Conservation (phyloP, 192 early-diverging fungal species). For the Backusella luteola region DNA sequence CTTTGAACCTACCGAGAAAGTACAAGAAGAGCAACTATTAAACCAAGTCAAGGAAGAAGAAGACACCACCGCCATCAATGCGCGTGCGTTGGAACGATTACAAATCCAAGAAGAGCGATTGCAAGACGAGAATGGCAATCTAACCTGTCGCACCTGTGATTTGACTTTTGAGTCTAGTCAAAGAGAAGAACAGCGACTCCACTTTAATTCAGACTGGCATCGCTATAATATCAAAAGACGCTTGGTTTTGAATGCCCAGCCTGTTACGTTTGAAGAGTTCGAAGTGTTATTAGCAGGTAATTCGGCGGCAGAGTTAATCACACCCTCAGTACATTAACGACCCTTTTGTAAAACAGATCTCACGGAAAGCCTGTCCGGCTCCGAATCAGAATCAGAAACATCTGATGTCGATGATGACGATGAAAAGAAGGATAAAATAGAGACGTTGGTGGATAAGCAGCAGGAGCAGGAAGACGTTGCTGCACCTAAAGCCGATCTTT, state of each 20-base stretch:
- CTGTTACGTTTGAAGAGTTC: constrained; percentile 47
- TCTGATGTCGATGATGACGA: constrained; percentile 18
- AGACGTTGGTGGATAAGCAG: not conserved
- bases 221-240: constrained; percentile 56
- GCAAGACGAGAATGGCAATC: constrained; percentile 13
- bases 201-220: constrained; percentile 56
- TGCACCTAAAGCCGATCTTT: not conserved
- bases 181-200: constrained; percentile 42
- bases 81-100: constrained; percentile 10
- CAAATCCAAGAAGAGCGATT: constrained; percentile 20
- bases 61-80: not conserved
- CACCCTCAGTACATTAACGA: not conserved
- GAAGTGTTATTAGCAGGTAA: constrained; percentile 52
- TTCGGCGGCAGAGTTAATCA: not conserved
- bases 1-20: not conserved
- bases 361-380: constrained; percentile 50
- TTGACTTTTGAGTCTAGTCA: constrained; percentile 28
- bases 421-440: constrained; percentile 7
- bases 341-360: constrained; percentile 20
- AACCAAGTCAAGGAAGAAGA: not conserved
- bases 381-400: constrained; percentile 35
- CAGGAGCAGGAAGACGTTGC: constrained; percentile 10
- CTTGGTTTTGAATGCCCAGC: constrained; percentile 26
- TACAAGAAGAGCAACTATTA: not conserved
- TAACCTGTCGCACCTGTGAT: constrained; percentile 48